Evolutionary conservation across 106 monocot genomes (phyloP).

Genomic region (Dendrobium officinale): DNA sequence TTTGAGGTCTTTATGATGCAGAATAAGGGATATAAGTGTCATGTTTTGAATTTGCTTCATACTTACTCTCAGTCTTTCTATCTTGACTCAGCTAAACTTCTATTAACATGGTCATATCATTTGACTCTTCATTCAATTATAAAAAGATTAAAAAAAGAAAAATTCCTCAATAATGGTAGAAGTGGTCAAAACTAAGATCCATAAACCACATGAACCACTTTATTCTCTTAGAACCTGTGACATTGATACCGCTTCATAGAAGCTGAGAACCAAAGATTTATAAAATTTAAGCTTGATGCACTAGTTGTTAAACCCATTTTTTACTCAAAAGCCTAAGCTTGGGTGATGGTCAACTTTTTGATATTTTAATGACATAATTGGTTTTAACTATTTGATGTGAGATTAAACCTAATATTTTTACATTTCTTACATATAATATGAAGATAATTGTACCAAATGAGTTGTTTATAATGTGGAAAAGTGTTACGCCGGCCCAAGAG

Average conservation of each 20-base stretch:
- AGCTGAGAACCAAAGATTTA: background rate
- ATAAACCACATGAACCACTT: too few species aligned
- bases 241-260: too few species aligned
- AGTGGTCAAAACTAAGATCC: too few species aligned
- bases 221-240: too few species aligned
- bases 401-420: background rate
- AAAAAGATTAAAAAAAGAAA: background rate
- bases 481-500: too few species aligned
- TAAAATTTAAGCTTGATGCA: background rate
- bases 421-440: background rate
- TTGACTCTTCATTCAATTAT: background rate
- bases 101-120: background rate
- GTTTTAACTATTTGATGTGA: background rate
- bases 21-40: background rate
- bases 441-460: background rate
- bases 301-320: background rate
- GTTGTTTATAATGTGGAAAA: background rate
- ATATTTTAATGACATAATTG: background rate
- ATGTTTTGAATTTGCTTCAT: background rate
- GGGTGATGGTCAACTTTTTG: background rate
- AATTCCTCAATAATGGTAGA: background rate
- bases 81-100: background rate
- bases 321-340: background rate
- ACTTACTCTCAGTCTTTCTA: background rate
- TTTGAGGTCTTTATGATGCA: background rate